phyloP scores from a whole-genome alignment of 2,329 filamentous ascomycete species.

The Raffaelea deltoideospora region DNA sequence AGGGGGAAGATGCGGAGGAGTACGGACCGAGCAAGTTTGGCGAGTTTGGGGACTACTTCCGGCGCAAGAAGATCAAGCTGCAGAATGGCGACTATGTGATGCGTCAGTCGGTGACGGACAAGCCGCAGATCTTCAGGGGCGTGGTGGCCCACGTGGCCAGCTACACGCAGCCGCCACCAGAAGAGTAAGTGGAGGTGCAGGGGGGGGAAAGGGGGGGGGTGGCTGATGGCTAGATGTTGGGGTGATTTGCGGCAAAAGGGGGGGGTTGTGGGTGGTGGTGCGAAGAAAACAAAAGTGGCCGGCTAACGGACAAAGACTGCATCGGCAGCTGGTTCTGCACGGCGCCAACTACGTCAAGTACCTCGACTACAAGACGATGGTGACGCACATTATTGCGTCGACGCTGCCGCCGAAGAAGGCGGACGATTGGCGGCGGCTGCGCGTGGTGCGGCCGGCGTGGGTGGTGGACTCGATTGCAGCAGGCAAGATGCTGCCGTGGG shows the following conservation, averaged over 20 bases:
- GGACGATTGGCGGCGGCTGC: conserved; percentile 73
- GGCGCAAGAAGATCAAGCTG: conserved; percentile 91
- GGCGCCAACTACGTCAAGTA: conserved; percentile 95
- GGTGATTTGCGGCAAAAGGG: no score
- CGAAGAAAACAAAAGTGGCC: no score
- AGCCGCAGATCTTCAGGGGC: conserved; percentile 77
- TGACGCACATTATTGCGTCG: conserved; percentile 90
- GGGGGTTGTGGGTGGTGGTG: no score
- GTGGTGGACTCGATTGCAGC: conserved; percentile 77
- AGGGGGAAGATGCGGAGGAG: conserved; percentile 75
- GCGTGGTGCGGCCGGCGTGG: conserved; percentile 91
- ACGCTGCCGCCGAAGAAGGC: conserved; percentile 84
- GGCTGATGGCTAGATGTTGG: conserved; percentile 13
- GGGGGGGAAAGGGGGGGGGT: neutral
- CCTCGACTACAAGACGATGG: conserved; percentile 82
- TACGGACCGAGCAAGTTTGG: conserved; percentile 79
- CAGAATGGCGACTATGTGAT: conserved; percentile 85
- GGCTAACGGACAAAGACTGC: no score
- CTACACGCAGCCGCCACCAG: conserved; percentile 87
- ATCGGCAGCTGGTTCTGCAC: conserved; percentile 75
- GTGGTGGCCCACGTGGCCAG: conserved; percentile 87
- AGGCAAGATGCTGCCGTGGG: conserved; percentile 73
- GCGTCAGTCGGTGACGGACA: conserved; percentile 50
- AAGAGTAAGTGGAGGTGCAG: conserved; percentile 36
- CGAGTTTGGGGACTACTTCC: conserved; percentile 82